phyloP scores from a whole-genome alignment of 192 early-diverging fungal species.

The Backusella sp. region DNA sequence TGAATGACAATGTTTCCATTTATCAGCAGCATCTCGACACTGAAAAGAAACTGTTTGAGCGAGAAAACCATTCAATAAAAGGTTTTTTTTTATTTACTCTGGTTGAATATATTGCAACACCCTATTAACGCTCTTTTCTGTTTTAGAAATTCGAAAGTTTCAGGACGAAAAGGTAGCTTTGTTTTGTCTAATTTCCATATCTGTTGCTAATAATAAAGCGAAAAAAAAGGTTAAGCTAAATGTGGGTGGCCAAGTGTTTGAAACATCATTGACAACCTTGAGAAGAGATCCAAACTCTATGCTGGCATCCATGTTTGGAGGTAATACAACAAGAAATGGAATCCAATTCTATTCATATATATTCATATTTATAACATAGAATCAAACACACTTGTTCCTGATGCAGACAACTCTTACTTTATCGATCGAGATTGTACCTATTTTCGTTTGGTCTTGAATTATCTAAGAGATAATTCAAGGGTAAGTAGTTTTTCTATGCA shows the following conservation, averaged over 20 bases:
- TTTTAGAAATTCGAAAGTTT: slow-evolving; percentile 19
- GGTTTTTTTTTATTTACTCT: no score
- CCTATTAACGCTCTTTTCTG: no score
- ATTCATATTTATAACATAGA: neutral
- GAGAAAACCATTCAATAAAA: slow-evolving; percentile 21
- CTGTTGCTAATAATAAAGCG: no score
- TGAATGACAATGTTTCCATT: neutral
- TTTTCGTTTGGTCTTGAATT: slow-evolving; percentile 31
- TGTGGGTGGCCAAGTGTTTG: slow-evolving; percentile 30
- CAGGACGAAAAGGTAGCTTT: slow-evolving; percentile 27
- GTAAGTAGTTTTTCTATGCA: neutral
- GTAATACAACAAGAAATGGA: neutral
- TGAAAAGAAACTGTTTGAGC: slow-evolving; percentile 13
- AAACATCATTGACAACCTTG: slow-evolving; percentile 28
- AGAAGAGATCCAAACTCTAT: slow-evolving; percentile 27
- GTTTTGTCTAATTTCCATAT: neutral
- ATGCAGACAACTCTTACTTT: slow-evolving; percentile 32
- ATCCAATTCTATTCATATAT: neutral
- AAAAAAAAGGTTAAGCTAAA: slow-evolving; percentile 25
- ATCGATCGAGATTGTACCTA: slow-evolving; percentile 35
- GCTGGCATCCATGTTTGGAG: slow-evolving; percentile 31
- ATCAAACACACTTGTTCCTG: neutral
- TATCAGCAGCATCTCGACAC: slow-evolving; percentile 13
- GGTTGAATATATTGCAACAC: no score
- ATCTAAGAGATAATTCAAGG: slow-evolving; percentile 19